Percentiles rank a stretch among this genome's conserved stretches.
These are phyloP conservation scores for Raddia distichophylla DNA, from an alignment of 176 grass and related monocot genomes.

Conservation along the genomic window DNA sequence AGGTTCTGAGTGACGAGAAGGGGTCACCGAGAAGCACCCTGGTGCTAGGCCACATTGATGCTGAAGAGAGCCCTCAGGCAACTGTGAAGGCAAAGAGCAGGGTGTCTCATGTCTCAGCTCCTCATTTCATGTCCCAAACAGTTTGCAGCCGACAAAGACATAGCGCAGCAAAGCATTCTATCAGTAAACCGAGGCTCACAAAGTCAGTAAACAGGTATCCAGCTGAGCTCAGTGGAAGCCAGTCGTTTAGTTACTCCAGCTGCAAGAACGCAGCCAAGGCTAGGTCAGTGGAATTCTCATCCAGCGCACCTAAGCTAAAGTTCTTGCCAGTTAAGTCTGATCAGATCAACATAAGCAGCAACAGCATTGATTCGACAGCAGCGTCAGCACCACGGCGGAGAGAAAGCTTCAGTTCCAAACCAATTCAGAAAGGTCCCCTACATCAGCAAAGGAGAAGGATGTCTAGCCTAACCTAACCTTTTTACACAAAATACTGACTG, in stretches of 20 bases:
- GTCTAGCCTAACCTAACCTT: slow-evolving; percentile 59
- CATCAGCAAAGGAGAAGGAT: slow-evolving; percentile 80
- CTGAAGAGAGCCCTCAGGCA: slow-evolving; percentile 45
- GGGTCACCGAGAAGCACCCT: slow-evolving; percentile 85
- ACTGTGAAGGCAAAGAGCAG: slow-evolving; percentile 41
- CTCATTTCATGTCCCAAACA: slow-evolving; percentile 82
- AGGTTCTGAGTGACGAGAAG: slow-evolving; percentile 43
- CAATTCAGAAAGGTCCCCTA: slow-evolving; percentile 49
- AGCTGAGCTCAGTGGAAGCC: slow-evolving; percentile 55
- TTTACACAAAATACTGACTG: slow-evolving; percentile 32
- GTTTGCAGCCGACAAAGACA: slow-evolving; percentile 74
- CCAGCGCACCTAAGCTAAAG: slow-evolving; percentile 30
- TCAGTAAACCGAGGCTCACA: slow-evolving; percentile 46
- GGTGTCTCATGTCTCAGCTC: slow-evolving; percentile 40
- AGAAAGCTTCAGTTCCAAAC: slow-evolving; percentile 47
- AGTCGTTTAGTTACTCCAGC: slow-evolving; percentile 57
- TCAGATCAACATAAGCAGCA: slow-evolving; percentile 50
- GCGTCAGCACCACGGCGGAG: slow-evolving; percentile 43
- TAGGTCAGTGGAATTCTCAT: slow-evolving; percentile 46
- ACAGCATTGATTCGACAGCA: slow-evolving; percentile 63
- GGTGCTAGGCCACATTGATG: slow-evolving; percentile 54
- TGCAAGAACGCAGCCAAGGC: slow-evolving; percentile 50
- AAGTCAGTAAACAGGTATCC: slow-evolving; percentile 48
- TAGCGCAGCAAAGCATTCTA: slow-evolving; percentile 42
- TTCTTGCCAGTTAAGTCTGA: slow-evolving; percentile 38